Evolutionary conservation across 208 protist species (phyloP), one percentile per base, ranked within the genome.

Genomic region (Leishmania aethiopica): DNA sequence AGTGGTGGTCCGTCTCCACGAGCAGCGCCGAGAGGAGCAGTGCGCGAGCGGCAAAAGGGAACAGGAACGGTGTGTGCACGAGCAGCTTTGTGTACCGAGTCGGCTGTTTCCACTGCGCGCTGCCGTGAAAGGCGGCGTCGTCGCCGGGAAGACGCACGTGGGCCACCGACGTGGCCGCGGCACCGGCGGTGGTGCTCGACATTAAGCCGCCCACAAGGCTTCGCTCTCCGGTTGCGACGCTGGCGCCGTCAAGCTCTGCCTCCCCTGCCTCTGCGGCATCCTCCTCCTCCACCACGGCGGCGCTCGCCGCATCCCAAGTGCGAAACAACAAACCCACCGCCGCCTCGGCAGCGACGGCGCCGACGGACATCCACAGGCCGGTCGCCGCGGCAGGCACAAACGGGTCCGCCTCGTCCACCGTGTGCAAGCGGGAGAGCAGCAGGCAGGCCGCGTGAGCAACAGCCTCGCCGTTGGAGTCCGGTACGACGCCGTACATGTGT

Each of bases 1-100:
- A 80, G 69, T 35, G 70, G 40, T 75, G 82, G 25, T 87, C 83
- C 71, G 80, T 69, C 69, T 75, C 80, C 35, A 89, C 75, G 64
- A 97, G 72, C 64, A 94, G 89, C 45, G 79, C 62, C 22, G 91
- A 93, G 60, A 97, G 86, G 62, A 97, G 76, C 74, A 85, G 49
- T 53, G 88, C 92, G 25, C 95, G 93, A 73, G 88, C 87, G n/a
- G 83, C 40, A 85, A 97, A 97, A 64, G 93, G 87, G 51, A 96
- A 70, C 45, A 89, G 84, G 71, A 97, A 97, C 19, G 95, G 93
- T 28, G 85, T 84, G 83, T 89, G 89, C 73, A 90, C 81, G 22
- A 97, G 83, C 66, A 96, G 78, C n/a, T 86, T 88, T 60, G 88
- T 78, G 81, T 92, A 81, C n/a, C 94, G 93, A 75, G 89, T 81